phyloP scores from a whole-genome alignment of 164 flowering plant species.

The Platanus orientalis region DNA sequence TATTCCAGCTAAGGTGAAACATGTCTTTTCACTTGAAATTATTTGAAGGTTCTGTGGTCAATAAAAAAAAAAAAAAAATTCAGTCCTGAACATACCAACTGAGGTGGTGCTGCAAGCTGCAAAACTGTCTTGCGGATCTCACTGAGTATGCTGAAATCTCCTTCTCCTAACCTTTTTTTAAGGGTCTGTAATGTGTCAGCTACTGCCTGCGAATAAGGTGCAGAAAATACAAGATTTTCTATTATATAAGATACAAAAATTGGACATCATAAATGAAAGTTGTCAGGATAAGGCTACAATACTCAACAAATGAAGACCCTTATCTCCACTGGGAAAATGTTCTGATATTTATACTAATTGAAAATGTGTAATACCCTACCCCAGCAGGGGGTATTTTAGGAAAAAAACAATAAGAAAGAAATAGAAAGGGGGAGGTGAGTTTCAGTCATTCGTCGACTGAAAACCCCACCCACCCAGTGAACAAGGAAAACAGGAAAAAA shows the following conservation, averaged over 20 bases:
- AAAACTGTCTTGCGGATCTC: slow-evolving; percentile 80
- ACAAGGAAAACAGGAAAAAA: too few species aligned
- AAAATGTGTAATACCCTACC: too few species aligned
- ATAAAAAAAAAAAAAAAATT: not conserved
- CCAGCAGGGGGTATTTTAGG: too few species aligned
- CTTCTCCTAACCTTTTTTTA: slow-evolving; percentile 54
- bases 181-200: slow-evolving; percentile 43
- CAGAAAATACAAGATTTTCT: not conserved
- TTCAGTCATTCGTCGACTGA: too few species aligned
- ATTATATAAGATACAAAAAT: not conserved
- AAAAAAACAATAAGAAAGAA: too few species aligned
- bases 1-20: too few species aligned
- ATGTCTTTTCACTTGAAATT: not conserved
- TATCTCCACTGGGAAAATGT: not conserved
- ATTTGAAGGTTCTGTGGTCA: not conserved
- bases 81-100: slow-evolving; percentile 50
- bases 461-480: too few species aligned
- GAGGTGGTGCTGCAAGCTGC: slow-evolving; percentile 63
- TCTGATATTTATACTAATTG: too few species aligned
- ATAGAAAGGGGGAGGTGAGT: too few species aligned
- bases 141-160: slow-evolving; percentile 50
- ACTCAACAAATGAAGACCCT: not conserved
- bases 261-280: not conserved
- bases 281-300: not conserved
- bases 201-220: slow-evolving; percentile 45